Percentiles rank a stretch among this genome's conserved stretches.
Evolutionary conservation across 2,329 filamentous ascomycete genomes (phyloP).

Genomic region (Claviceps purpurea): DNA sequence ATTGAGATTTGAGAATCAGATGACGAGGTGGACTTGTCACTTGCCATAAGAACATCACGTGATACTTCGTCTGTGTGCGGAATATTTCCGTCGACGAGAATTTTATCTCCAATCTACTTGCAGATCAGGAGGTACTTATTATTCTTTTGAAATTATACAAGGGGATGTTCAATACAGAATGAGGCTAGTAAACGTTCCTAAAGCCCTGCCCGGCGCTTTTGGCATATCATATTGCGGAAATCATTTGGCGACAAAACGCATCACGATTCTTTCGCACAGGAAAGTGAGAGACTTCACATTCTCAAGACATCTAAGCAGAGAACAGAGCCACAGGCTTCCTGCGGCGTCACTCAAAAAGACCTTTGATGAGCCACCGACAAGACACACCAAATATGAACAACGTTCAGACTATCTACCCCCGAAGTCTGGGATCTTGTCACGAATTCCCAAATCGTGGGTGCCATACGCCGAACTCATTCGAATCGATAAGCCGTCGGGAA

Average conservation of each 20-base stretch:
- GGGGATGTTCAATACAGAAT: background rate
- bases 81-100: background rate
- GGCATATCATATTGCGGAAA: background rate
- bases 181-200: background rate
- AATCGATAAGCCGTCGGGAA: conserved; percentile 68
- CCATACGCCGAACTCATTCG: conserved; percentile 75
- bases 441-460: conserved; percentile 54
- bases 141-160: background rate
- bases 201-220: background rate
- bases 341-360: background rate
- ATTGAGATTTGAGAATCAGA: too few species aligned
- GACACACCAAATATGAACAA: background rate
- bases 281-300: background rate
- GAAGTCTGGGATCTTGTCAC: conserved; percentile 54
- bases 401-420: conserved; percentile 49
- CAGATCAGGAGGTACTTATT: background rate
- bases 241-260: background rate
- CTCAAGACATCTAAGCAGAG: background rate
- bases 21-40: background rate
- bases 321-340: background rate
- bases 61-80: background rate
- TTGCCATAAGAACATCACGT: background rate
- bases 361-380: background rate
- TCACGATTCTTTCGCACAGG: background rate
- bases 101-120: background rate